Conservation (phyloP, 1,139 yeast genomes). For the Pichia kudriavzevii region DNA sequence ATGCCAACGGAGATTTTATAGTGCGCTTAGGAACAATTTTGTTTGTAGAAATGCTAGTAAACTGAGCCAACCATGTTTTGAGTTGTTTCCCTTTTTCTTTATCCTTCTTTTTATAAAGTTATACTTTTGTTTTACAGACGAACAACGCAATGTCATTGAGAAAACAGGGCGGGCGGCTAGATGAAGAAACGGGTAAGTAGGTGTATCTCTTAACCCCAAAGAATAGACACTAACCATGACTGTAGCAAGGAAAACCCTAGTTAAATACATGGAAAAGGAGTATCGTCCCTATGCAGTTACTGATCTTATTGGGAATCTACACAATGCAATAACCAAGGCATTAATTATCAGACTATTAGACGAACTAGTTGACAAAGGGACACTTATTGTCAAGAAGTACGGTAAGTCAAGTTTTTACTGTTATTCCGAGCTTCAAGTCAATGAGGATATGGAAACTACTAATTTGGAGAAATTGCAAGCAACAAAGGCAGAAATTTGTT, state of each 20-base stretch:
- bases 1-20: conserved; percentile 45
- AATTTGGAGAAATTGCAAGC: conserved; percentile 11
- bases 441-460: conserved; percentile 4
- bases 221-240: not conserved
- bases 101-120: not conserved
- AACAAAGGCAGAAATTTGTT: conserved; percentile 10
- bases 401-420: conserved; percentile 34
- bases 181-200: conserved; percentile 13
- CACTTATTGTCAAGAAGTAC: conserved; percentile 29
- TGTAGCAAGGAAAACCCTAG: conserved; percentile 16
- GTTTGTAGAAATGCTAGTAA: no score
- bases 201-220: not conserved
- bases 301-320: conserved; percentile 34
- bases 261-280: conserved; percentile 30
- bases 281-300: conserved; percentile 35
- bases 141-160: conserved; percentile 1
- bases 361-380: conserved; percentile 24
- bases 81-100: not conserved
- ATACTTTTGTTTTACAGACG: not conserved
- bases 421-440: conserved; percentile 16
- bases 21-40: no score
- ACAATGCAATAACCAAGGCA: conserved; percentile 29
- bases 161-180: conserved; percentile 9
- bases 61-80: no score
- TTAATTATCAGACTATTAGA: conserved; percentile 29